These are phyloP conservation scores for Colletotrichum sp. DNA, from an alignment of 2,329 filamentous ascomycete genomes.

Conservation along the genomic window DNA sequence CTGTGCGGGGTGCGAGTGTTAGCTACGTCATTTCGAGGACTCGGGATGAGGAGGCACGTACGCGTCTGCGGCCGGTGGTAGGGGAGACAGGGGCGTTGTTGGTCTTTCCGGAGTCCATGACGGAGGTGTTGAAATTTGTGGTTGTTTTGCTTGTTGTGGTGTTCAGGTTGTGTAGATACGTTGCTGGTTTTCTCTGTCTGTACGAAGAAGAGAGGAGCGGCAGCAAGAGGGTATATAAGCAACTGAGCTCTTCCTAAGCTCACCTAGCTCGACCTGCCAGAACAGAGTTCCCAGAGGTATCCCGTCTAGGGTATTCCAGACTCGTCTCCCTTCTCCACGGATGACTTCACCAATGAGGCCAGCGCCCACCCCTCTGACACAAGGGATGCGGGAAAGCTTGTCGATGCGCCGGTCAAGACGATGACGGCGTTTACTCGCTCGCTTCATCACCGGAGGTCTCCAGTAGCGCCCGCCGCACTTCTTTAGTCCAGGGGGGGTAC, in stretches of 20 bases:
- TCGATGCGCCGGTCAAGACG: conserved; percentile 10
- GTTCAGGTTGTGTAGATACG: background rate
- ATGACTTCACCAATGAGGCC: conserved; percentile 23
- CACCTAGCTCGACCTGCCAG: background rate
- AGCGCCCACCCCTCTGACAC: conserved; percentile 18
- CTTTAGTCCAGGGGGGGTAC: background rate
- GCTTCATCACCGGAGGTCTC: background rate
- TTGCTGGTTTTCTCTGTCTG: fast-evolving
- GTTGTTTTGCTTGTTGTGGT: background rate
- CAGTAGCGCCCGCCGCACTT: background rate
- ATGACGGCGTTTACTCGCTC: conserved; percentile 12
- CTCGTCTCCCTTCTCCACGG: background rate
- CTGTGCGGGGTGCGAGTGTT: conserved; percentile 26
- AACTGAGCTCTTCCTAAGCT: background rate
- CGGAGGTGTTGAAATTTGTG: background rate
- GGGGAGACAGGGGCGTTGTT: background rate
- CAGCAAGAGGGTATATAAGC: conserved; percentile 8
- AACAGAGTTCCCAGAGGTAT: background rate
- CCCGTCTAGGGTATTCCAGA: background rate
- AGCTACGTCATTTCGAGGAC: background rate
- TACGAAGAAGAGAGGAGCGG: fast-evolving
- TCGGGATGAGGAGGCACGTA: background rate
- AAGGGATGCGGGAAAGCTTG: conserved; percentile 23
- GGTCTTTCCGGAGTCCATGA: conserved; percentile 20
- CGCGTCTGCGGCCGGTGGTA: conserved; percentile 15